Conservation (phyloP, 1,139 yeast species). For the Saccharomycopsis hybrid region DNA sequence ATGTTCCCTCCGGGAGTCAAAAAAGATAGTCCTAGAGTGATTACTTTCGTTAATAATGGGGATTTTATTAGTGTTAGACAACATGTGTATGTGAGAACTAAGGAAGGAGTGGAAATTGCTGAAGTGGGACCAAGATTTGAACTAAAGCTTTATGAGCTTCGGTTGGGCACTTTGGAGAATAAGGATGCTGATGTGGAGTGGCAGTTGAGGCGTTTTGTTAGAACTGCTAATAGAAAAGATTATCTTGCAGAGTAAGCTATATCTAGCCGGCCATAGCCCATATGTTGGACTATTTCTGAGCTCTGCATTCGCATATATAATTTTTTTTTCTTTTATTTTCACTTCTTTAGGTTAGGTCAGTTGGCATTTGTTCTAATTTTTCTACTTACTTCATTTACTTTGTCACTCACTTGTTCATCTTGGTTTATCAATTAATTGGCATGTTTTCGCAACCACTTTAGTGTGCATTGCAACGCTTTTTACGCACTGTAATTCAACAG, state of each 20-base stretch:
- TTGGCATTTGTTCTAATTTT: too few species aligned
- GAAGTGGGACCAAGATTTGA: slow-evolving; percentile 99
- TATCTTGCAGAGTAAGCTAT: slow-evolving; percentile 46
- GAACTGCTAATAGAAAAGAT: slow-evolving; percentile 94
- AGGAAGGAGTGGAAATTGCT: slow-evolving; percentile 84
- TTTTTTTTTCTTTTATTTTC: too few species aligned
- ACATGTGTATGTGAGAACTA: slow-evolving; percentile 85
- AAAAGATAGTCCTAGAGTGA: slow-evolving; percentile 78
- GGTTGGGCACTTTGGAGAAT: slow-evolving; percentile 86
- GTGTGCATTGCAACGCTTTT: too few species aligned
- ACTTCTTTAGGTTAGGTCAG: too few species aligned
- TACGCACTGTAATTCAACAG: too few species aligned
- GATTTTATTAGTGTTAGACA: slow-evolving; percentile 93
- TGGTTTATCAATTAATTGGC: too few species aligned
- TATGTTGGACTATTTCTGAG: too few species aligned
- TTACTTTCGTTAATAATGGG: slow-evolving; percentile 83
- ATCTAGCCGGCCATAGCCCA: too few species aligned
- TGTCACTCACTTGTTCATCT: too few species aligned
- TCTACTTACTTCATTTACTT: too few species aligned
- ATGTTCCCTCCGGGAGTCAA: slow-evolving; percentile 97
- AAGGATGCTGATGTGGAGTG: slow-evolving; percentile 98
- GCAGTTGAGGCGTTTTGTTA: slow-evolving; percentile 85
- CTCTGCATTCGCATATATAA: too few species aligned
- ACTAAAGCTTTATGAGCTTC: slow-evolving; percentile 84
- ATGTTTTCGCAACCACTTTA: too few species aligned